Percentiles rank a stretch among this genome's conserved stretches.
Conservation (phyloP, 208 protist genomes). For the Leishmania braziliensis region DNA sequence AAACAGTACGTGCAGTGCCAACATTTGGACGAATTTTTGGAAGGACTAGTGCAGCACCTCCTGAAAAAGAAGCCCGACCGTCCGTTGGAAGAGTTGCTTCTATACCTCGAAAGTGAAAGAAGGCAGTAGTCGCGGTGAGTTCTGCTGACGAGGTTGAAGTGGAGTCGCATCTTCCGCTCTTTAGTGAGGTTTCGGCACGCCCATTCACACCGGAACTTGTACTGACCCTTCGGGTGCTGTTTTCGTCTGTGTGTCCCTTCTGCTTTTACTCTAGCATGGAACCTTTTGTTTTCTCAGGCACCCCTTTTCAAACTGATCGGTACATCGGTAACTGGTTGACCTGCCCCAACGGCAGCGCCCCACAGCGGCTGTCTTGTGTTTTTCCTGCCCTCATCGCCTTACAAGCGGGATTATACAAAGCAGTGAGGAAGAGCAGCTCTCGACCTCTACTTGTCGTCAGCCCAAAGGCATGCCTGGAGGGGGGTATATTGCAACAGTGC, state of each 20-base stretch:
- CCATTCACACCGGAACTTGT: not conserved
- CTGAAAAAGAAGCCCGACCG: slow-evolving; percentile 50
- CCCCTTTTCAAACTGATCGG: not conserved
- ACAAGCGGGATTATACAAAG: not conserved
- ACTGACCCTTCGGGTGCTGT: not conserved
- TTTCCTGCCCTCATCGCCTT: not conserved
- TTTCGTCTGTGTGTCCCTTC: not conserved
- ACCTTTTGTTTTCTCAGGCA: not conserved
- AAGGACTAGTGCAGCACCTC: slow-evolving; percentile 42
- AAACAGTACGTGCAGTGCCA: slow-evolving; percentile 54
- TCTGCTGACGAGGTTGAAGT: not conserved
- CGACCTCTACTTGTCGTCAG: not conserved
- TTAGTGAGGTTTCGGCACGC: not conserved
- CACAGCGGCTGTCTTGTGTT: not conserved
- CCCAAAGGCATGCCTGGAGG: not conserved
- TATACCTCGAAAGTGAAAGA: slow-evolving; percentile 38
- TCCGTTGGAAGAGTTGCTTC: slow-evolving; percentile 52
- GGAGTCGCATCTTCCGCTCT: not conserved
- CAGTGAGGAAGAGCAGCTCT: not conserved
- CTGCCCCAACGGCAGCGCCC: not conserved
- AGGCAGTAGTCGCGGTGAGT: slow-evolving; percentile 6
- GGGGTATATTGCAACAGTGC: not conserved
- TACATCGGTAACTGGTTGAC: not conserved
- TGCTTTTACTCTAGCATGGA: slow-evolving; percentile 1
- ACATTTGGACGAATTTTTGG: slow-evolving; percentile 53